Evolutionary conservation across 2,329 filamentous ascomycete species (phyloP).

Genomic region (Aspergillus puulaauensis): DNA sequence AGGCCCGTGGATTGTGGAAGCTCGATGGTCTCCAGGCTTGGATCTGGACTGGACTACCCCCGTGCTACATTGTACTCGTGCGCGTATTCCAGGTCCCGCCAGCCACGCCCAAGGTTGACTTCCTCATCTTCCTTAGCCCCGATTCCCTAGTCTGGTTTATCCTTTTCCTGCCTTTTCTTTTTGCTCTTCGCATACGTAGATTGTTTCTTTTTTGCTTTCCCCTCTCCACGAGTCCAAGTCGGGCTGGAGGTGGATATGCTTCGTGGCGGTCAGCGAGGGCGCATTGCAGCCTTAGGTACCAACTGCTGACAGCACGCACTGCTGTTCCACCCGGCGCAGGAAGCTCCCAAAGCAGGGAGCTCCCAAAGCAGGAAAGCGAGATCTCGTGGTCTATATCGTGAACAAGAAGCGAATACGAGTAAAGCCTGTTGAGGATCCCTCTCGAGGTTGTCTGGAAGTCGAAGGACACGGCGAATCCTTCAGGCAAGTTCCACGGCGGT

Average conservation of each 20-base stretch:
- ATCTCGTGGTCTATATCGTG: not conserved
- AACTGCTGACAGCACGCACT: slow-evolving; percentile 4
- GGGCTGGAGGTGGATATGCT: not conserved
- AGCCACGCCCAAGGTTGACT: not conserved
- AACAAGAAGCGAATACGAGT: not conserved
- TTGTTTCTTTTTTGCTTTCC: not conserved
- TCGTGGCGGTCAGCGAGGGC: slow-evolving; percentile 12
- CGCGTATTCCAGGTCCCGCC: slow-evolving; percentile 1
- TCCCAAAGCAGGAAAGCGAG: not conserved
- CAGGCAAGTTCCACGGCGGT: slow-evolving; percentile 20
- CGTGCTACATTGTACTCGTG: not conserved
- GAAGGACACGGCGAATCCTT: not conserved
- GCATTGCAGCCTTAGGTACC: slow-evolving; percentile 16
- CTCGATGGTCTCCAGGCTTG: not conserved
- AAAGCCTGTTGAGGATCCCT: not conserved
- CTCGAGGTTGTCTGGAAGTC: not conserved
- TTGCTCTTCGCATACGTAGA: not conserved
- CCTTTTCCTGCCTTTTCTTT: not conserved
- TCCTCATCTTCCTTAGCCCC: not conserved
- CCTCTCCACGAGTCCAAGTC: not conserved
- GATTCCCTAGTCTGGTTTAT: not conserved
- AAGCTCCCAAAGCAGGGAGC: not conserved
- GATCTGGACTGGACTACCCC: not conserved
- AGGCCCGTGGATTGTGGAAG: no score
- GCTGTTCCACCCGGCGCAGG: not conserved